phyloP scores from a whole-genome alignment of 306 rosid genomes.

The Cyamopsis tetragonoloba region DNA sequence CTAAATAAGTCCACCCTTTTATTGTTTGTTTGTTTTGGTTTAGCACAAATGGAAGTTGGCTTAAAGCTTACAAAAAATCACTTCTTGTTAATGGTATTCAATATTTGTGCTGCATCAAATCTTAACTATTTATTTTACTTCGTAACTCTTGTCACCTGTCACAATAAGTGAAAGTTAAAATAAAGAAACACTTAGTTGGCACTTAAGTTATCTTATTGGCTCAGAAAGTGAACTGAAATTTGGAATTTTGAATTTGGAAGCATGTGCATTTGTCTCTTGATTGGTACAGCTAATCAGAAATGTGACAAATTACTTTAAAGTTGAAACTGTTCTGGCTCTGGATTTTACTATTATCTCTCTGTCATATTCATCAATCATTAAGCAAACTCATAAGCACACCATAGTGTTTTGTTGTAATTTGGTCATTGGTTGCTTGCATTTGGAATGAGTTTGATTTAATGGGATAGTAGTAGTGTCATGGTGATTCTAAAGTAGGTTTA shows the following conservation, averaged over 20 bases:
- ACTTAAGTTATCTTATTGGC: constrained; percentile 11
- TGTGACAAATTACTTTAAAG: neutral
- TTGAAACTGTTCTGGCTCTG: neutral
- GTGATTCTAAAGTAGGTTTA: neutral
- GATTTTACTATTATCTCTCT: neutral
- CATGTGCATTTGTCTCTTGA: neutral
- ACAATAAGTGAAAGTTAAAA: too few relatives aligned
- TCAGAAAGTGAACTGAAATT: constrained; percentile 15
- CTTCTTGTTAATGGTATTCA: too few relatives aligned
- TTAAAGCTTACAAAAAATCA: too few relatives aligned
- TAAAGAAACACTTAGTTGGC: too few relatives aligned
- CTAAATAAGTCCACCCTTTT: constrained; percentile 33
- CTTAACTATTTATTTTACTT: too few relatives aligned
- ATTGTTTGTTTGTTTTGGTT: too few relatives aligned
- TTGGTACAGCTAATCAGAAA: neutral
- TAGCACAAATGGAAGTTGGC: too few relatives aligned
- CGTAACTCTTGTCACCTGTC: too few relatives aligned
- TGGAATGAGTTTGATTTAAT: constrained; percentile 3
- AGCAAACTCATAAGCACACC: neutral
- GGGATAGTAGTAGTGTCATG: neutral
- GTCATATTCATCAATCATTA: neutral
- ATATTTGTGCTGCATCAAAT: too few relatives aligned
- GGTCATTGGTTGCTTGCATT: neutral
- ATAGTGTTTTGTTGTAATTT: neutral
- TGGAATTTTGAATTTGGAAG: constrained; percentile 7